Percentiles rank a stretch among this genome's conserved stretches.
phyloP scores from a whole-genome alignment of 1,284 basidiomycete species.

The Rhodotorula sp. region DNA sequence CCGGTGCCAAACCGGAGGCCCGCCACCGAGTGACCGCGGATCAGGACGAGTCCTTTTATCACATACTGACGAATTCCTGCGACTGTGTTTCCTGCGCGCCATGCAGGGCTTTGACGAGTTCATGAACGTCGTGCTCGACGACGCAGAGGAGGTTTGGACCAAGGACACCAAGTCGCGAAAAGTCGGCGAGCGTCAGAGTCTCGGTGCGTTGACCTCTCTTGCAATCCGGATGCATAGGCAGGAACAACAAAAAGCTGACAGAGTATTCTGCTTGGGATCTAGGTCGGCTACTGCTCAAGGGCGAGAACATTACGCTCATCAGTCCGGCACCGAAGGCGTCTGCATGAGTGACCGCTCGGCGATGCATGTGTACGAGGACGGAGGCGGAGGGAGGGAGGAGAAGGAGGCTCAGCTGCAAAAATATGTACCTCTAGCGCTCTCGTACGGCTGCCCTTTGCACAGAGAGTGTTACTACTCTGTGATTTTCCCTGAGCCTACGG shows the following conservation, averaged over 20 bases:
- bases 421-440: slow-evolving; percentile 8
- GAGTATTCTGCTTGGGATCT: neutral
- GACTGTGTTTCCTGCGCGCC: neutral
- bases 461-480: no score
- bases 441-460: no score
- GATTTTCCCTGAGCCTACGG: no score
- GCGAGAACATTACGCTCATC: slow-evolving; percentile 94
- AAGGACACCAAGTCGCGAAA: slow-evolving; percentile 68
- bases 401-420: neutral
- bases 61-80: neutral
- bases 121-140: slow-evolving; percentile 97
- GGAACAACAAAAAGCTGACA: neutral
- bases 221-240: no score
- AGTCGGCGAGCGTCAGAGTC: slow-evolving; percentile 61
- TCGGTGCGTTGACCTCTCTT: slow-evolving; percentile 60
- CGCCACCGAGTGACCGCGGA: no score
- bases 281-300: slow-evolving; percentile 92
- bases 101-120: slow-evolving; percentile 97
- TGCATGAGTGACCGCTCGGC: neutral
- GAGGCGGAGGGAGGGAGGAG: neutral
- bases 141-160: slow-evolving; percentile 87
- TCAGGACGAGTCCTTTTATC: neutral
- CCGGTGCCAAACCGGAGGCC: no score
- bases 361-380: no score
- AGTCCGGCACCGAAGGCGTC: slow-evolving; percentile 53